phyloP scores from a whole-genome alignment of 192 early-diverging fungal genomes.

The Backusella tarrabulga region DNA sequence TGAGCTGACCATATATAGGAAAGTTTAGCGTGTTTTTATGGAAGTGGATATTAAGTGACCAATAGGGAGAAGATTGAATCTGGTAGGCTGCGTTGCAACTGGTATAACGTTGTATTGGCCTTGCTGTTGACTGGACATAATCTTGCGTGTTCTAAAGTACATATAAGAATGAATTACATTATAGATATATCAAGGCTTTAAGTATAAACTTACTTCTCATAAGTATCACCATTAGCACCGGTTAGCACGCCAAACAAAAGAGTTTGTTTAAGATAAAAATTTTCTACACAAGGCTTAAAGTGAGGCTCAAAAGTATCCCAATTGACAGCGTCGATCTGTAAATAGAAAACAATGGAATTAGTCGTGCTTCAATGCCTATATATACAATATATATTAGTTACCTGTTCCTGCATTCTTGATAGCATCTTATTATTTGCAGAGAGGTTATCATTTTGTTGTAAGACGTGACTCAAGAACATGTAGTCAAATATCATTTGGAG shows the following conservation, averaged over 20 bases:
- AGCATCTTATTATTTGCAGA: neutral
- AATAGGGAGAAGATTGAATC: constrained; percentile 61
- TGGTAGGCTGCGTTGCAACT: constrained; percentile 46
- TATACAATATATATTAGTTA: neutral
- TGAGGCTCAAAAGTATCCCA: constrained; percentile 51
- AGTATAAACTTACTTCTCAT: constrained; percentile 46
- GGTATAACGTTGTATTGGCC: constrained; percentile 52
- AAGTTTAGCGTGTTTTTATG: neutral
- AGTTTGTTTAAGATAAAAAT: constrained; percentile 53
- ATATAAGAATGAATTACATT: neutral
- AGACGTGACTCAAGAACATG: constrained; percentile 48
- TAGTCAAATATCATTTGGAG: constrained; percentile 67
- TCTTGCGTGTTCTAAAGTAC: neutral
- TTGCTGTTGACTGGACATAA: constrained; percentile 37
- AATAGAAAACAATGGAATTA: neutral
- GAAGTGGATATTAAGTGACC: constrained; percentile 33
- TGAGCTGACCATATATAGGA: neutral
- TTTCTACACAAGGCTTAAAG: constrained; percentile 52
- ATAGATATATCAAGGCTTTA: neutral
- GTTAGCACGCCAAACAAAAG: constrained; percentile 55
- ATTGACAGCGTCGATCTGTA: constrained; percentile 70
- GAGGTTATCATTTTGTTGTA: constrained; percentile 33
- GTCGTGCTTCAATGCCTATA: neutral
- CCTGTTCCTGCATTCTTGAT: constrained; percentile 7
- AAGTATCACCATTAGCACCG: constrained; percentile 38